phyloP scores from a whole-genome alignment of 768 basidiomycete species.

The Naganishia friedmannii region DNA sequence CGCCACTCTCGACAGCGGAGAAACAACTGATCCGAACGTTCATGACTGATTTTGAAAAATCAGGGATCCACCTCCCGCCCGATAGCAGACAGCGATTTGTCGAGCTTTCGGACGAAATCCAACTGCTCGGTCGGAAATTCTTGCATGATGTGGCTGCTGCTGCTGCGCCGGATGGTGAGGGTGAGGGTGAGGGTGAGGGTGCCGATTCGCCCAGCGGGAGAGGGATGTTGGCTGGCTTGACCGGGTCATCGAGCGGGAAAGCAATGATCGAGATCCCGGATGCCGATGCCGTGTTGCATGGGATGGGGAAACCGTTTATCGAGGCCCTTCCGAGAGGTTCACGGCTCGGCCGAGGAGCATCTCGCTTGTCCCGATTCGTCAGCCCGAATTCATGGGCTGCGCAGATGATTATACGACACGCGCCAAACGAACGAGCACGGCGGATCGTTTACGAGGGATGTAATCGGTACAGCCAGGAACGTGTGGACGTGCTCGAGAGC shows the following conservation, averaged over 20 bases:
- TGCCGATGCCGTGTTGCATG: conserved; percentile 41
- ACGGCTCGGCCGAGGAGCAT: conserved; percentile 6
- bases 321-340: conserved; percentile 37
- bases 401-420: conserved; percentile 86
- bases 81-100: conserved; percentile 77
- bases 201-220: background rate
- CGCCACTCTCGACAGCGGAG: conserved; percentile 44
- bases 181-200: background rate
- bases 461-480: conserved; percentile 65
- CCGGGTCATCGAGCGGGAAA: background rate
- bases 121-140: conserved; percentile 82
- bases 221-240: background rate
- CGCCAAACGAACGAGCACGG: conserved; percentile 77
- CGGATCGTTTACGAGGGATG: conserved; percentile 76
- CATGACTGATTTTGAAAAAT: conserved; percentile 95
- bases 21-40: conserved; percentile 74
- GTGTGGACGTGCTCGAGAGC: conserved; percentile 72
- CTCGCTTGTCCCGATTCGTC: conserved; percentile 55
- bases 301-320: conserved; percentile 49
- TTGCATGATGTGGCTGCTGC: conserved; percentile 60
- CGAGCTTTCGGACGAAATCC: conserved; percentile 80
- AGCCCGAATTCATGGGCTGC: conserved; percentile 86
- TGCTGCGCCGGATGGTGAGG: conserved; percentile 4
- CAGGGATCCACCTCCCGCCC: conserved; percentile 83
- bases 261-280: conserved; percentile 46